Conservation (phyloP, 2,329 filamentous ascomycete genomes). For the Teratosphaeria nubilosa region DNA sequence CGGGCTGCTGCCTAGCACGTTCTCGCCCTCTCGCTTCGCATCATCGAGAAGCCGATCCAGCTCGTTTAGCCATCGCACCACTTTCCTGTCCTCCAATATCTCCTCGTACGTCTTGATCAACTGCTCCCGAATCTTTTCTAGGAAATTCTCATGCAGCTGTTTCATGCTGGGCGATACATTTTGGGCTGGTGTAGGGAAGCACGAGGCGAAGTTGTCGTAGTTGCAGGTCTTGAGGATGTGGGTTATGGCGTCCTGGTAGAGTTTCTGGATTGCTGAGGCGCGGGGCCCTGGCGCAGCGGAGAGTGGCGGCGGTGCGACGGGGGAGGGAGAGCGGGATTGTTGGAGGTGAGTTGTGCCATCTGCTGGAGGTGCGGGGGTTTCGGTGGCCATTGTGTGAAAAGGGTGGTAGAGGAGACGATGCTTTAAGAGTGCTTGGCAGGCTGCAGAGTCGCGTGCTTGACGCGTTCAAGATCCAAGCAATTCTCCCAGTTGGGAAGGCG, state of each 20-base stretch:
- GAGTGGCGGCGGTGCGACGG: constrained; percentile 33
- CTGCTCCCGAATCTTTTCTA: constrained; percentile 47
- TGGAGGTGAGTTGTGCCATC: neutral
- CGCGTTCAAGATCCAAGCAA: neutral
- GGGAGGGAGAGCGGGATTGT: constrained; percentile 3
- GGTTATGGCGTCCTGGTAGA: constrained; percentile 49
- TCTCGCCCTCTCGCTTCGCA: constrained; percentile 43
- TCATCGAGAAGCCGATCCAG: constrained; percentile 51
- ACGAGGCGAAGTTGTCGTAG: constrained; percentile 51
- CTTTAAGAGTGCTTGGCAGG: neutral
- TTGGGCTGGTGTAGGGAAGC: constrained; percentile 52
- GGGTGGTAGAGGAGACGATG: neutral
- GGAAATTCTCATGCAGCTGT: constrained; percentile 48
- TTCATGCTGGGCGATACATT: constrained; percentile 48
- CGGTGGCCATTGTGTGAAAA: neutral
- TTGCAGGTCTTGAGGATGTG: constrained; percentile 52
- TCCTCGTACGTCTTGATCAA: constrained; percentile 46
- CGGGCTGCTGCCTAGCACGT: too few species aligned
- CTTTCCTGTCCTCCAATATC: constrained; percentile 46
- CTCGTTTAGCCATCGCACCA: constrained; percentile 49
- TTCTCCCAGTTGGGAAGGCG: neutral
- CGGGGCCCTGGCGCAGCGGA: constrained; percentile 48
- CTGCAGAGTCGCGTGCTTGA: neutral
- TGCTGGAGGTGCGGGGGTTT: neutral
- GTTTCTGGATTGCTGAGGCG: constrained; percentile 48